A percentile compares a stretch with the other conserved stretches of the same genome.
phyloP scores from a whole-genome alignment of 1,284 basidiomycete genomes.

The Microbotryum violaceum region DNA sequence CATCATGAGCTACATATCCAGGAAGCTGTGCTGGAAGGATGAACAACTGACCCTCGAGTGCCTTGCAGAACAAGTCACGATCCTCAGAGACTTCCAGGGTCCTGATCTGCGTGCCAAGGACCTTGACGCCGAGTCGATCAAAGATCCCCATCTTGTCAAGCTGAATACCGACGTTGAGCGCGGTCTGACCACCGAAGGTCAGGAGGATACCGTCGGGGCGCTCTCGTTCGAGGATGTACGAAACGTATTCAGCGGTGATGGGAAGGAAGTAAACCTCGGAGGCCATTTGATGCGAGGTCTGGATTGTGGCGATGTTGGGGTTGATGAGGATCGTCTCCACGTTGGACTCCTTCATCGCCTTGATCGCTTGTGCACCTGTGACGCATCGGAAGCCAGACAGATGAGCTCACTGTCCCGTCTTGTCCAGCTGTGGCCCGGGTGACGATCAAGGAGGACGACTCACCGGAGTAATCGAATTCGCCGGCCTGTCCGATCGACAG shows the following conservation, averaged over 20 bases:
- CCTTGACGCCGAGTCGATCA: conserved; percentile 86
- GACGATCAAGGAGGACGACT: conserved; percentile 21
- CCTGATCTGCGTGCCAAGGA: conserved; percentile 89
- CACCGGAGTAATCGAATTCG: conserved; percentile 97
- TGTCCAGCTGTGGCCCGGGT: too few species aligned
- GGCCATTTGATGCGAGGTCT: conserved; percentile 87
- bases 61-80: conserved; percentile 93
- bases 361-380: conserved; percentile 82
- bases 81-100: conserved; percentile 96
- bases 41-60: conserved; percentile 67
- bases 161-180: conserved; percentile 94
- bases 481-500: conserved; percentile 97
- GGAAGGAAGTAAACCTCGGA: conserved; percentile 97
- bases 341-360: conserved; percentile 92
- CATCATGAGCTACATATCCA: not conserved
- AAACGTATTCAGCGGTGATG: conserved; percentile 94
- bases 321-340: conserved; percentile 93
- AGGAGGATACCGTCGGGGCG: conserved; percentile 93
- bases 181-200: conserved; percentile 97
- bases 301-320: conserved; percentile 93
- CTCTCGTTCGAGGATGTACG: conserved; percentile 97
- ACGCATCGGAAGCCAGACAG: not conserved
- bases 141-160: conserved; percentile 97
- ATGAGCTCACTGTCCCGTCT: not conserved
- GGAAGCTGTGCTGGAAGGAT: conserved; percentile 15